Base-by-base conservation (phyloP, 495 filamentous ascomycete species). In the Lophium mytilinum region DNA sequence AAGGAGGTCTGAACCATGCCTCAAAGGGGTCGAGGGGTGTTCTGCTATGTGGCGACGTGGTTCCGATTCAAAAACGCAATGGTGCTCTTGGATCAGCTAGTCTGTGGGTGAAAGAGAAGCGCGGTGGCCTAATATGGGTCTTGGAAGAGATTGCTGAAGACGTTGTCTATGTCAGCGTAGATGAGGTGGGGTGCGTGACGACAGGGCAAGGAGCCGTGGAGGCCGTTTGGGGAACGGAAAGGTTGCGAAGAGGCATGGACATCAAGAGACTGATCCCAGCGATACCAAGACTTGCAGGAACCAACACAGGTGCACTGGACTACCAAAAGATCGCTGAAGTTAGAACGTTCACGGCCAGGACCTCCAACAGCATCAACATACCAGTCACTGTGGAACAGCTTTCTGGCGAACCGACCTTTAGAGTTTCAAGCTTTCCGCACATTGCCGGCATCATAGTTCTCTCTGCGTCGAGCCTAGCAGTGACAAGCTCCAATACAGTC, bases 71-170 rank as follows among this genome's bases (percentile, higher is more conserved):
- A 71, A 98, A 97, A 69, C 83, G 91, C 52, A 94, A 98, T 68
- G 94, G 94, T 8, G 79, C 84, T 15, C 90, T 84, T 0, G 93
- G 94, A 1, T 87, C 91, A 37, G 93, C 93, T 37, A 96, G 90
- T 68, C 75, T 98, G 34, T 98, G 93, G 93, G 93, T 97, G 0
- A 97, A 96, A 75, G 93, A 98, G 70, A 98, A 98, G 68, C 80
- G 82, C 42, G 88, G 90, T 45, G 90, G 91, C 7, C 69, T 98
- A 48, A 96, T 98, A 52, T 98, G 93, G 93, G 93, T 98, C 14
- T 68, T 98, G 4, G 93, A 98, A 71, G 93, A 98, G 70, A 96
- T 98, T 52, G 89, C 89, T 52, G 93, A 98, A 74, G 90, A 98
- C 67, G 83, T 92, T 37, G 90, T 87, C 30, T 77, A 78, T 53